Evolutionary conservation across 2,329 filamentous ascomycete genomes (phyloP), one percentile per base, ranked within the genome.

Genomic region (Arthroderma uncinatum): DNA sequence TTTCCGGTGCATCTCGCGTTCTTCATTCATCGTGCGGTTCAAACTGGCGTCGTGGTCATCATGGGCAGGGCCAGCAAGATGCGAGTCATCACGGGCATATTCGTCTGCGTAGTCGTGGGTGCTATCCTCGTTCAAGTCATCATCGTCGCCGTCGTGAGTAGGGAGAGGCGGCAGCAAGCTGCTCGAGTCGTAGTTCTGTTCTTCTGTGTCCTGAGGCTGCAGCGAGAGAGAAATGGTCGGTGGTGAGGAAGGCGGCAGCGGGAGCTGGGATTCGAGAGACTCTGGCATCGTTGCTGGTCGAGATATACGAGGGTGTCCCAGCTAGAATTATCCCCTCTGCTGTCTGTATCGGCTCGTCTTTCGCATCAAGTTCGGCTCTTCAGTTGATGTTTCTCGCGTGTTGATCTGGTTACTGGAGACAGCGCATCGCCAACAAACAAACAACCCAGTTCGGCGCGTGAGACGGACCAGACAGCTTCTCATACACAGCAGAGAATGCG

Each of bases 1-100:
- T 61, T 79, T 79, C 58, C 76, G 74, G 62, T 77, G 76, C 78
- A 84, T 82, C 63, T 82, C 80, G 55, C 72, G 72, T 66, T 84
- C 81, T 62, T 82, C 76, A 36, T 82, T 64, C 28, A 73, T 64
- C 0, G 72, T 75, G 57, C 73, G 70, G 53, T 74, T 73, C 37
- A 60, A 39, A 16, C 50, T 54, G 19, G 54, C 28, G 19, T 59
- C 55, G 30, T 33, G 47, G 28, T 54, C 54, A 44, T 56, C 56
- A 23, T 25, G 21, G 50, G 57, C 50, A 40, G 34, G 16, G 23
- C 42, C 55, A 30, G 53, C 23, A 7, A 60, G 54, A 21, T 62
- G 67, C 21, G 63, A 62, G 33, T 71, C 66, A 9, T 70, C 68
- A 10, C 59, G 44, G 25, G 64, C 44, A n/a, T 48, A 48, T 12